Evolutionary conservation across 2,329 filamentous ascomycete species (phyloP).

Genomic region (Fusarium pseudoanthophilum): DNA sequence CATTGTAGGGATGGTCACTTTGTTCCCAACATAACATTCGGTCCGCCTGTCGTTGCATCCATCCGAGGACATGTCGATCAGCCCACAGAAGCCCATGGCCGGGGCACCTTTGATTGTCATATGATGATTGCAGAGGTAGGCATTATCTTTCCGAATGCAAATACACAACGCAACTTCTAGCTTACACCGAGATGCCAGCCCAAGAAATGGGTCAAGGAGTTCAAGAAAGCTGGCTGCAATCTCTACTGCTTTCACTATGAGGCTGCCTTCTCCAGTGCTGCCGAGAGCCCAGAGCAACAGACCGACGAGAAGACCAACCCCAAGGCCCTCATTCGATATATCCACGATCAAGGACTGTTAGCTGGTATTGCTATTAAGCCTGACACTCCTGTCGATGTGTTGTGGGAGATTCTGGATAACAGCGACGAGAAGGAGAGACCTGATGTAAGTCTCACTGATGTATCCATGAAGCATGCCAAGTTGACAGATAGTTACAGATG

Average conservation of each 20-base stretch:
- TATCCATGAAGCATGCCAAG: background rate
- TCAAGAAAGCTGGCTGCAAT: slow-evolving; percentile 93
- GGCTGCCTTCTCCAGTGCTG: slow-evolving; percentile 88
- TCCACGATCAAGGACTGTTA: slow-evolving; percentile 87
- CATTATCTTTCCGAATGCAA: background rate
- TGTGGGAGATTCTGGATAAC: slow-evolving; percentile 89
- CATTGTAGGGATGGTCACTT: slow-evolving; percentile 91
- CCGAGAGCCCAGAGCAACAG: slow-evolving; percentile 78
- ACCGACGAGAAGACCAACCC: slow-evolving; percentile 81
- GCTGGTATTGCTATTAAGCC: slow-evolving; percentile 98
- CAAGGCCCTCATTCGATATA: slow-evolving; percentile 86
- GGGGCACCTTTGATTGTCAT: slow-evolving; percentile 98
- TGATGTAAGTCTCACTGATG: slow-evolving; percentile 73
- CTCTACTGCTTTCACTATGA: slow-evolving; percentile 99
- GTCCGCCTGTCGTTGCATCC: slow-evolving; percentile 93
- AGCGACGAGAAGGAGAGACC: slow-evolving; percentile 79
- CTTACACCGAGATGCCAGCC: slow-evolving; percentile 65
- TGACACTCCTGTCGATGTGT: slow-evolving; percentile 86
- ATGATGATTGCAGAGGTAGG: slow-evolving; percentile 99
- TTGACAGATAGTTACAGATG: slow-evolving; percentile 71
- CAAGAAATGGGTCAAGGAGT: slow-evolving; percentile 97
- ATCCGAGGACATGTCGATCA: slow-evolving; percentile 86
- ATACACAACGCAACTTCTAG: background rate
- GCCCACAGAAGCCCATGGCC: slow-evolving; percentile 75
- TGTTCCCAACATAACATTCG: slow-evolving; percentile 98